A percentile compares a stretch with the other conserved stretches of the same genome.
phyloP scores from a whole-genome alignment of 805 yeast genomes.

The Sungouiozyma intestinalis region DNA sequence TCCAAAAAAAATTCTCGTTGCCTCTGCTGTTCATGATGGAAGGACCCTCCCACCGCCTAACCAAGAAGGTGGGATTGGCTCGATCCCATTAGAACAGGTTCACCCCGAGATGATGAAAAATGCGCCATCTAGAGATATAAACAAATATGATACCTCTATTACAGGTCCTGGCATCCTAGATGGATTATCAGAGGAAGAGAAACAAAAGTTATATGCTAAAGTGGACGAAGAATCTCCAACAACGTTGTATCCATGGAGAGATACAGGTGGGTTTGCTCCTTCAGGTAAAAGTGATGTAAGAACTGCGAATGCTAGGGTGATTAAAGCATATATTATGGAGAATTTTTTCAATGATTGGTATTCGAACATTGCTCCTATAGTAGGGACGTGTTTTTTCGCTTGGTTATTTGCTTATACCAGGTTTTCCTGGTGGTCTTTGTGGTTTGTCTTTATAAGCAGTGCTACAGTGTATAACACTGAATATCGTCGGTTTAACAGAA shows the following conservation, averaged over 20 bases:
- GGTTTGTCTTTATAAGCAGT: slow-evolving; percentile 48
- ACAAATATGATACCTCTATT: slow-evolving; percentile 24
- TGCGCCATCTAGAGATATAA: slow-evolving; percentile 20
- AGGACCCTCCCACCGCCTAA: slow-evolving; percentile 19
- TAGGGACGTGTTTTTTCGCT: slow-evolving; percentile 64
- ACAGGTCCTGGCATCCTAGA: slow-evolving; percentile 16
- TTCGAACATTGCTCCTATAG: slow-evolving; percentile 51
- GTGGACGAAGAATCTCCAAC: slow-evolving; percentile 9
- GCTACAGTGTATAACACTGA: slow-evolving; percentile 63
- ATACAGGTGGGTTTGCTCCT: slow-evolving; percentile 24
- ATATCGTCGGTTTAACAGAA: slow-evolving; percentile 63
- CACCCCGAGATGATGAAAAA: slow-evolving; percentile 15
- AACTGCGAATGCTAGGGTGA: slow-evolving; percentile 22
- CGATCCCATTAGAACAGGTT: slow-evolving; percentile 23
- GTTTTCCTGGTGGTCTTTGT: slow-evolving; percentile 53
- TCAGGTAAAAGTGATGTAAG: slow-evolving; percentile 6
- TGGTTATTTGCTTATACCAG: slow-evolving; percentile 58
- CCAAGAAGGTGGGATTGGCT: slow-evolving; percentile 18
- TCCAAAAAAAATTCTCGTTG: slow-evolving; percentile 10
- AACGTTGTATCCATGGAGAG: slow-evolving; percentile 30
- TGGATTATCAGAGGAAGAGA: slow-evolving; percentile 6
- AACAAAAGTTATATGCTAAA: slow-evolving; percentile 7
- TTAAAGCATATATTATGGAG: slow-evolving; percentile 55
- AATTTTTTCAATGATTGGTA: slow-evolving; percentile 64
- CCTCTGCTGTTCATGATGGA: slow-evolving; percentile 15